A percentile compares a stretch with the other conserved stretches of the same genome.
Evolutionary conservation across 2,329 filamentous ascomycete genomes (phyloP).

Genomic region (Hymenoscyphus repandus): DNA sequence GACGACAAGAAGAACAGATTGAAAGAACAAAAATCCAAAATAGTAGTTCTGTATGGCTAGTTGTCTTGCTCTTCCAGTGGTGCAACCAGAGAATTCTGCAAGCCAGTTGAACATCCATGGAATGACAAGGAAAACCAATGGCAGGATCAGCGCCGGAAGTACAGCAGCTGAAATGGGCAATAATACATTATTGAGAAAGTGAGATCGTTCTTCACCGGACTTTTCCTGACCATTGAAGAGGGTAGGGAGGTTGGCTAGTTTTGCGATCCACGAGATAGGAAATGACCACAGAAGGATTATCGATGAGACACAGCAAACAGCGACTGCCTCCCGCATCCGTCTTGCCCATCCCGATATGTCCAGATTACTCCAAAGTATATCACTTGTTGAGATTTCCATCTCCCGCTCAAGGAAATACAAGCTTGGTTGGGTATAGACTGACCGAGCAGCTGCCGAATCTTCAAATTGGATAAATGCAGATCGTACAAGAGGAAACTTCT

Average conservation of each 20-base stretch:
- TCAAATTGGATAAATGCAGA: slow-evolving; percentile 97
- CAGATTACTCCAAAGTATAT: slow-evolving; percentile 90
- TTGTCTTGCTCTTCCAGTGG: slow-evolving; percentile 26
- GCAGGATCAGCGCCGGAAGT: slow-evolving; percentile 44
- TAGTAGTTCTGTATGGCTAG: slow-evolving; percentile 57
- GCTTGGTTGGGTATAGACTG: slow-evolving; percentile 39
- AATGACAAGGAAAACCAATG: slow-evolving; percentile 11
- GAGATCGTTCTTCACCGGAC: no score
- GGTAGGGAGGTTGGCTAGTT: no score
- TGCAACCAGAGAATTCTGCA: slow-evolving; percentile 17
- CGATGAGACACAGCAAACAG: slow-evolving; percentile 29
- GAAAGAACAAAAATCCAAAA: slow-evolving; percentile 65
- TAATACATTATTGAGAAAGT: no score
- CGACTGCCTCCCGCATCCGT: slow-evolving; percentile 63
- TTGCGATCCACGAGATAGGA: no score
- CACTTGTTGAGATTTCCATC: no score
- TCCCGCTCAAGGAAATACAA: slow-evolving; percentile 5
- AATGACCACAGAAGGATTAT: no score
- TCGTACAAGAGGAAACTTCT: slow-evolving; percentile 81
- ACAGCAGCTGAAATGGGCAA: slow-evolving; percentile 31
- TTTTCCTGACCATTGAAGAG: no score
- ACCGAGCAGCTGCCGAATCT: slow-evolving; percentile 64
- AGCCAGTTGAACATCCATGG: slow-evolving; percentile 9
- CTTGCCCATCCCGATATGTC: slow-evolving; percentile 86
- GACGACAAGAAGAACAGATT: slow-evolving; percentile 27